Conservation (phyloP, 345 rosid species). For the Mallotus nudiflorus region DNA sequence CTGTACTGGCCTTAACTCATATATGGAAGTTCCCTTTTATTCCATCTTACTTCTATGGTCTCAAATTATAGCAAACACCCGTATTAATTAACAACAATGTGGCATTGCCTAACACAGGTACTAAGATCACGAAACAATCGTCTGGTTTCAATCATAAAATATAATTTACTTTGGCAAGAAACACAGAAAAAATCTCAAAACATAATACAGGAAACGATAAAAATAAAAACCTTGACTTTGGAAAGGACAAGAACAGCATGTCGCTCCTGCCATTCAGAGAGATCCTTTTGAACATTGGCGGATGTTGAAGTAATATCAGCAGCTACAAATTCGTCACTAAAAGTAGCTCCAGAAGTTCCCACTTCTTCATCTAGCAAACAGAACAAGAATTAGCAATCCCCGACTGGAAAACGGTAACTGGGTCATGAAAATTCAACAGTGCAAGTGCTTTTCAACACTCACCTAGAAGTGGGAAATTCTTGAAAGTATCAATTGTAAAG, state of each 20-base stretch:
- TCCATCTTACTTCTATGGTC: no score
- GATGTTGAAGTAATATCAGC: constrained; percentile 21
- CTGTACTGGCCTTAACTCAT: no score
- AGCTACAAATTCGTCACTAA: constrained; percentile 25
- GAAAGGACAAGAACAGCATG: constrained; percentile 70
- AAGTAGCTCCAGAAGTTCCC: constrained; percentile 15
- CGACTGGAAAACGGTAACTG: no score
- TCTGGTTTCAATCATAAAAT: background rate
- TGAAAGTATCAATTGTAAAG: constrained; percentile 73
- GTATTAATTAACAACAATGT: no score
- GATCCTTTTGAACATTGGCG: constrained; percentile 53
- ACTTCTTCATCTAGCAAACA: constrained; percentile 44
- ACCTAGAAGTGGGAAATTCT: constrained; percentile 66
- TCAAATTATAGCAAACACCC: no score
- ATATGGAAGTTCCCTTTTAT: no score
- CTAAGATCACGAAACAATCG: no score
- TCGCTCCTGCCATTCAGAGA: constrained; percentile 81
- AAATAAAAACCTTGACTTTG: constrained; percentile 56
- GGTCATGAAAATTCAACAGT: no score
- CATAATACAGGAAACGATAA: no score
- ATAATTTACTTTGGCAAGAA: background rate
- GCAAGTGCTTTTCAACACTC: no score
- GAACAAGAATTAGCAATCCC: no score
- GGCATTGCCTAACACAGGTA: no score
- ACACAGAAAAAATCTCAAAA: background rate